Base-by-base conservation (phyloP, 345 rosid genomes). In the Ricinus communis region DNA sequence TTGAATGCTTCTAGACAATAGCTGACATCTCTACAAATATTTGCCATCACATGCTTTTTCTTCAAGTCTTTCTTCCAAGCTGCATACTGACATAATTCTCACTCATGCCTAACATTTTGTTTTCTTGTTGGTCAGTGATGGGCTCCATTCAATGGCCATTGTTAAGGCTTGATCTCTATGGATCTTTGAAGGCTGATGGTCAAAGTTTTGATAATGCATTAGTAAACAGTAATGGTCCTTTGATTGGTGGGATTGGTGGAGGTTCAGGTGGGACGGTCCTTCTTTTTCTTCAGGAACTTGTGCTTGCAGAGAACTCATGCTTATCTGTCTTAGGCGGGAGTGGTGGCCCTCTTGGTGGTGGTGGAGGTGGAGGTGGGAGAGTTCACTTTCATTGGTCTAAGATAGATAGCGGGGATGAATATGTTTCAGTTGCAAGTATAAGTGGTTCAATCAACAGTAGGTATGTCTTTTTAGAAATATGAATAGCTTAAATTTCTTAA, bases 281-380 rank as follows among this genome's bases (percentile, higher is more conserved):
- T 82, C 92, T 94, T 82, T 94, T 94, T 83, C 93, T 94, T 79
- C 93, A 91, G 77, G 84, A 82, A 86, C 87, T 94, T 74, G 75
- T 78, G 70, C 87, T 94, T 61, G 85, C 84, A 31, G 85, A 81
- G 68, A 84, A 82, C 74, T 90, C 98, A 40, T 79, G 80, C 75
- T 76, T 94, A 76, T 86, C 97, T 81, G 85, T 79, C 81, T 69
- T 66, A 63, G 98, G 98, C 71, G 98, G 98, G 27, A 83, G 82
- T 66, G 98, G 98, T 64, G 89, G 97, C 53, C 85, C 78, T 62
- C 87, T 78, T 63, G 98, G 98, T 11, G 98, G 96, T 50, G 98
- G 97, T 22, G 98, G 98, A 1, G 98, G 98, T 28, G 98, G 98
- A 50, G 97, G 98, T 66, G 98, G 98, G 57, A 90, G 98, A 78